Conservation (phyloP, 2,329 filamentous ascomycete genomes). For the Colletotrichum aenigma region DNA sequence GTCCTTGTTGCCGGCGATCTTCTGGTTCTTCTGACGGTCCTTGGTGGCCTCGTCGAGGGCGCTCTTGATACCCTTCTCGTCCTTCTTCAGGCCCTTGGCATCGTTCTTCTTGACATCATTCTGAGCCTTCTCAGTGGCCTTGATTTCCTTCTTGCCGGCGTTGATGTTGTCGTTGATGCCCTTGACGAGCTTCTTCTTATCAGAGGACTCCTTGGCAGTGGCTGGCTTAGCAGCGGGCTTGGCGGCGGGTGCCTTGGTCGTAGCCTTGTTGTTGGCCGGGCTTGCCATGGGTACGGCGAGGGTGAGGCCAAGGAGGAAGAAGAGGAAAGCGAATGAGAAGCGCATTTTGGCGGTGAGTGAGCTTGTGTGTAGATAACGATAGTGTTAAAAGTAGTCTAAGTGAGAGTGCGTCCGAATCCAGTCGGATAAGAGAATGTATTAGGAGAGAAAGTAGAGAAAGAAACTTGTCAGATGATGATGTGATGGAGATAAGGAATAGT, state of each 20-base stretch:
- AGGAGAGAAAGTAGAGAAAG: background rate
- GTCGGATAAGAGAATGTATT: background rate
- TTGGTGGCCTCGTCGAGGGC: constrained; percentile 1
- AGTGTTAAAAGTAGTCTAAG: background rate
- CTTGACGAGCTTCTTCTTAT: constrained; percentile 6
- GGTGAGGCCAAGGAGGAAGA: background rate
- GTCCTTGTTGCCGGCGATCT: constrained; percentile 9
- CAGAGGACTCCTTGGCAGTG: background rate
- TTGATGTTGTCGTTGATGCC: constrained; percentile 12
- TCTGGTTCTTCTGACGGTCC: constrained; percentile 6
- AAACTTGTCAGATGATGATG: too few species aligned
- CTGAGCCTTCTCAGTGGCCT: background rate
- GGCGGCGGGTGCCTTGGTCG: background rate
- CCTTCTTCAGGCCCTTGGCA: background rate
- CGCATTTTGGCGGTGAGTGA: background rate
- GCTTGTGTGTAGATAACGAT: too few species aligned
- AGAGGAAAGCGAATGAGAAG: background rate
- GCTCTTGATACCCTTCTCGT: background rate
- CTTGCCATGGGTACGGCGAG: background rate
- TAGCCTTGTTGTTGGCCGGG: background rate
- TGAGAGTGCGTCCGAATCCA: background rate
- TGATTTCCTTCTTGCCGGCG: constrained; percentile 4
- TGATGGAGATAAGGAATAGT: too few species aligned
- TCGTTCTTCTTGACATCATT: background rate
- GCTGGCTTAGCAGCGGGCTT: background rate